phyloP scores from a whole-genome alignment of 441 rosid species.

The Eruca vesicaria region DNA sequence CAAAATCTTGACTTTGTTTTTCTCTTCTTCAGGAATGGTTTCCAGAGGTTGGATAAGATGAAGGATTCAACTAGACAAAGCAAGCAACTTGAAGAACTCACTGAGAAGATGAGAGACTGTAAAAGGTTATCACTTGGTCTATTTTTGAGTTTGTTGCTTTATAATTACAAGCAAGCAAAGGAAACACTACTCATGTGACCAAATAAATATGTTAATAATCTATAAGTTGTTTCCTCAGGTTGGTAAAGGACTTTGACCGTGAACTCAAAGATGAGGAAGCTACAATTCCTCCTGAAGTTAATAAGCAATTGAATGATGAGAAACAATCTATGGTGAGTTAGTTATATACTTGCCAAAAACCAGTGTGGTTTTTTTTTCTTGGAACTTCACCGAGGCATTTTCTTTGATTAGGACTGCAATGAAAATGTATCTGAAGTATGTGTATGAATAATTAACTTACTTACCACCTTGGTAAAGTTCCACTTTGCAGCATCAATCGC shows the following conservation, averaged over 20 bases:
- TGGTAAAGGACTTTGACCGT: constrained; percentile 93
- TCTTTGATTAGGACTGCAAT: background rate
- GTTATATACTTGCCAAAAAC: too few relatives aligned
- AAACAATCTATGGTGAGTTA: constrained; percentile 92
- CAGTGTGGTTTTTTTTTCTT: too few relatives aligned
- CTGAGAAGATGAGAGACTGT: constrained; percentile 89
- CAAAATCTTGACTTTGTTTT: too few relatives aligned
- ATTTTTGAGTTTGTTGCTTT: background rate
- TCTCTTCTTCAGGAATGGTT: too few relatives aligned
- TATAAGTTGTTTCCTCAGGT: constrained; percentile 43
- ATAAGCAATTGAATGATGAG: constrained; percentile 91
- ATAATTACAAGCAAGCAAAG: background rate
- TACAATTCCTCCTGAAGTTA: constrained; percentile 76
- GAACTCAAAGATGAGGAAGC: constrained; percentile 86
- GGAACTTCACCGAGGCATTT: background rate
- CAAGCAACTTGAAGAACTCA: constrained; percentile 93
- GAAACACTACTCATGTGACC: background rate
- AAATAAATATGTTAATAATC: background rate
- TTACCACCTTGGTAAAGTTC: background rate
- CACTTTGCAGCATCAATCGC: background rate
- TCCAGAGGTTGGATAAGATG: constrained; percentile 91
- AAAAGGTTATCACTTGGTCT: constrained; percentile 53
- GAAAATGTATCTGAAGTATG: background rate
- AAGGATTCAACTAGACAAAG: constrained; percentile 90
- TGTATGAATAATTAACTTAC: background rate